Percentiles rank a stretch among this genome's conserved stretches.
Conservation (phyloP, 176 grass and related monocot genomes). For the Aegilops longissima region DNA sequence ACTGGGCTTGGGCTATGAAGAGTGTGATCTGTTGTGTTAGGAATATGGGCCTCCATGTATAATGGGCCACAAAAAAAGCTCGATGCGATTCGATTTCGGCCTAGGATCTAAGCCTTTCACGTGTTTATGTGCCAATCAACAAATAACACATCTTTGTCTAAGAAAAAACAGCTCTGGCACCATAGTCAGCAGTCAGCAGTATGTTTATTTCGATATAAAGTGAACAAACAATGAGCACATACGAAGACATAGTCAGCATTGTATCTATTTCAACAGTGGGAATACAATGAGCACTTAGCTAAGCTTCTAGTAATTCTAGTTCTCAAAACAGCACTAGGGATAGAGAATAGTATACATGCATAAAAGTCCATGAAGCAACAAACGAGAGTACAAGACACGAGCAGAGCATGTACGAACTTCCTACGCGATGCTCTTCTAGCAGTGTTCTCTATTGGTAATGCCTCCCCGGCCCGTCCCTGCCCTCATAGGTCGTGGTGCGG, state of each 20-base stretch:
- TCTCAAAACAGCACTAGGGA: not conserved
- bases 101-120: not conserved
- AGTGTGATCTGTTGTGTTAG: not conserved
- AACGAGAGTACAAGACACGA: not conserved
- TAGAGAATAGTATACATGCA: not conserved
- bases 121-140: too few species aligned
- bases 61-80: not conserved
- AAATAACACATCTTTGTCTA: too few species aligned
- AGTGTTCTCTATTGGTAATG: conserved; percentile 42
- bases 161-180: too few species aligned
- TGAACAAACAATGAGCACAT: not conserved
- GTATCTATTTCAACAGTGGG: conserved; percentile 11
- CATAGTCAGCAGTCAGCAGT: too few species aligned
- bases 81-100: not conserved
- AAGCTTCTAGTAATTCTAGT: not conserved
- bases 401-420: not conserved
- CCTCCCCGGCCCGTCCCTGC: not conserved
- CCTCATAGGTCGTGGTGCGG: not conserved
- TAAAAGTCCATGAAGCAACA: not conserved
- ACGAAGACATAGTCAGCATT: not conserved
- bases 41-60: not conserved
- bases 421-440: not conserved
- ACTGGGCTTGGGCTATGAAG: not conserved
- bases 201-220: too few species aligned
- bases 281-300: not conserved